Evolutionary conservation across 1,284 basidiomycete genomes (phyloP), one percentile per base, ranked within the genome.

Genomic region (Takashimella koratensis): DNA sequence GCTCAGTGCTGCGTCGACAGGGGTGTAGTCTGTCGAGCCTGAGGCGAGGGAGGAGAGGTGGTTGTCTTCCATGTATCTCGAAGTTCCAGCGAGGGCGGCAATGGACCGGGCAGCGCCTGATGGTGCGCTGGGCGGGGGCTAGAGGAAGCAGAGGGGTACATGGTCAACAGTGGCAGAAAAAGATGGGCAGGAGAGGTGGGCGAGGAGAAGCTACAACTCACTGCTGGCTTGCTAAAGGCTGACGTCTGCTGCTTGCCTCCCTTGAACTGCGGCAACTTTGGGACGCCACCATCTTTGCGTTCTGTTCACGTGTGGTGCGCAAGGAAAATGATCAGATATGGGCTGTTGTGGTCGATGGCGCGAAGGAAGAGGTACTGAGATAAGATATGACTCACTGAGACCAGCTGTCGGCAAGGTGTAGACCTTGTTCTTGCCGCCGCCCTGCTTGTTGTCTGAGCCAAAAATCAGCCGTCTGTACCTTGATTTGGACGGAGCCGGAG

Each of bases 221-320:
- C 76, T 79, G 78, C 83, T 81, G 56, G 81, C 78, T 49, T 81
- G 74, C 75, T 57, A 54, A 60, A 65, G 27, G 66, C 62, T 52
- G 60, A 63, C 48, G 65, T 51, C 65, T 73, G 52, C 49, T 49
- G 43, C 5, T 47, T 43, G 53, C 56, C 59, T 59, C 55, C 53
- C 59, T 64, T 66, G 54, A 50, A 50, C 46, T 51, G 84, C 87
- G 51, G 88, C 73, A 76, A 79, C 64, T 84, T 83, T 8, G 88
- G 88, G 1, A 91, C 78, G 16, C 88, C 88, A 44, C 86, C 86
- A 71, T 90, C 88, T 68, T 89, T 90, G 75, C 87, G 89, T 43
- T 54, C 56, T 65, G 43, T 45, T n/a, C n/a, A n/a, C n/a, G n/a
- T n/a, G n/a, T n/a, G n/a, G n/a, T n/a, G n/a, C n/a, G n/a, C n/a